Evolutionary conservation across 805 yeast genomes (phyloP), one percentile per base, ranked within the genome.

Genomic region (Wickerhamomyces silvicola): DNA sequence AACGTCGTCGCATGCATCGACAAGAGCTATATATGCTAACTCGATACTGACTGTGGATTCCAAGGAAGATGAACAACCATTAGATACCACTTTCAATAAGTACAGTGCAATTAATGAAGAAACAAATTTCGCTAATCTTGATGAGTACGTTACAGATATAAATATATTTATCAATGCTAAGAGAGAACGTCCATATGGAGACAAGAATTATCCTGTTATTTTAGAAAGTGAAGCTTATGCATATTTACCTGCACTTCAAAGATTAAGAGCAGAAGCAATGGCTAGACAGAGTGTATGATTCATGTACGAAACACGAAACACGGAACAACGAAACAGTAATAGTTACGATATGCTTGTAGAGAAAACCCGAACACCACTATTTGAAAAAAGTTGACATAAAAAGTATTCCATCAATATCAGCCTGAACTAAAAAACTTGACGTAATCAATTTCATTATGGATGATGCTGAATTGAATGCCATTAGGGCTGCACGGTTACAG

Each of bases 401-500:
- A 9, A 12, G 6, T 9, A 22, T 9, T 22, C n/a, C 6, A 9
- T 22, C 6, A 22, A 12, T 22, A 15, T 22, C 6, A 22, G 6
- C 24, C n/a, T 7, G 10, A 22, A 7, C 7, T 18, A 7, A 14
- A 7, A 10, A 8, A 27, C 6, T 10, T 7, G 23, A 20, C 8
- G 20, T 18, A 16, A 24, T 17, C 8, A 19, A n/a, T n/a, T n/a
- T n/a, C n/a, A n/a, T n/a, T n/a, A 86, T 87, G 95, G 95, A 85
- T 48, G 90, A 86, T 54, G 59, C 77, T 15, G 98, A 90, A 57
- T 64, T 90, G 37, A 77, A 80, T 45, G 96, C 96, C 20, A 83
- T 90, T 42, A 74, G 97, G 46, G 86, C 85, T 27, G 97, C 97
- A n/a, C 73, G 97, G 44, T 59, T 90, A 46, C 79, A 81, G 16